These are phyloP conservation scores for Knoxdaviesia capensis DNA, from an alignment of 2,329 filamentous ascomycete genomes.

Conservation along the genomic window DNA sequence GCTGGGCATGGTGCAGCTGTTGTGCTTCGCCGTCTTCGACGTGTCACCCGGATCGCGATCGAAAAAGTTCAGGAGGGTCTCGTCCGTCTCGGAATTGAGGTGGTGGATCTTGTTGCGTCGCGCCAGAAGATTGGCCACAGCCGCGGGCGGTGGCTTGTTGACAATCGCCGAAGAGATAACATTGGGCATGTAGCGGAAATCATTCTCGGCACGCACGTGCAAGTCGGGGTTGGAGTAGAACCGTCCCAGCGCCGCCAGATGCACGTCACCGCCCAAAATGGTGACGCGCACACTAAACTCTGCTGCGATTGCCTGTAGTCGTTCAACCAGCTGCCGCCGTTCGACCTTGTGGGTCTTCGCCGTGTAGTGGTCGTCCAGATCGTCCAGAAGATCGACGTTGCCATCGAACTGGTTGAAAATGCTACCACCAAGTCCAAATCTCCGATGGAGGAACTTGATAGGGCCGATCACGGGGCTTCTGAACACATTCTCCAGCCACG, in stretches of 20 bases:
- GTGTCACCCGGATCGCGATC: conserved; percentile 63
- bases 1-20: conserved; percentile 77
- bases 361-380: conserved; percentile 92
- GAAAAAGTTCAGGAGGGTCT: conserved; percentile 87
- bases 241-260: conserved; percentile 75
- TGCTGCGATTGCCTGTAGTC: conserved; percentile 64
- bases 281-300: conserved; percentile 80
- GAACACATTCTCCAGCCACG: conserved; percentile 92
- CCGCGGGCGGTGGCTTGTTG: conserved; percentile 79
- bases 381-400: conserved; percentile 78
- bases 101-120: conserved; percentile 70
- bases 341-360: conserved; percentile 81
- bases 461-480: conserved; percentile 72
- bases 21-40: conserved; percentile 54
- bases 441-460: conserved; percentile 73
- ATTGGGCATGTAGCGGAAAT: conserved; percentile 91
- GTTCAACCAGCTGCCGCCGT: conserved; percentile 56
- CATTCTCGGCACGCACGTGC: conserved; percentile 55
- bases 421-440: conserved; percentile 67
- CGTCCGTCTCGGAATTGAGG: conserved; percentile 55
- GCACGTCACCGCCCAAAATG: conserved; percentile 85
- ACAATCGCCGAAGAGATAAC: conserved; percentile 88
- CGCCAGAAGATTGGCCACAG: conserved; percentile 75
- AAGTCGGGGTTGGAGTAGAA: conserved; percentile 84
- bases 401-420: conserved; percentile 93